Conservation (phyloP, 371 early-diverging fungal species). For the Neoconidiobolus thromboides region DNA sequence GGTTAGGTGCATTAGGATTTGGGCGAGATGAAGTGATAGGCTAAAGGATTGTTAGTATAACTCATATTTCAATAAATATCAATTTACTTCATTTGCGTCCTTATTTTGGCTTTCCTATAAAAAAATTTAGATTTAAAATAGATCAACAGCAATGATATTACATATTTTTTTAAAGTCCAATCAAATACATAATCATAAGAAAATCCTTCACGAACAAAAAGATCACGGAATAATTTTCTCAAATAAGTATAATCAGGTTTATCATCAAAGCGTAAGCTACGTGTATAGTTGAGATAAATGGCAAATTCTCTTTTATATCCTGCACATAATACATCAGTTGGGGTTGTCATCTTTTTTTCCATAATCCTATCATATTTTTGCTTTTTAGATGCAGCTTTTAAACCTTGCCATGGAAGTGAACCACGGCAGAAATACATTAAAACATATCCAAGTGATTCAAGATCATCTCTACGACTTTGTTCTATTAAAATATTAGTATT, state of each 20-base stretch:
- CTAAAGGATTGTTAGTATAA: not conserved
- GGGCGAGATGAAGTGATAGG: not conserved
- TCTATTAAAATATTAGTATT: slow-evolving; percentile 25
- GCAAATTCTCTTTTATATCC: slow-evolving; percentile 92
- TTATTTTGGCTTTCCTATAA: not conserved
- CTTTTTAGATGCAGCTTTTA: slow-evolving; percentile 94
- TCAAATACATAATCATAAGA: slow-evolving; percentile 96
- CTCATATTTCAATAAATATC: not conserved
- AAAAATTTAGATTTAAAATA: not conserved
- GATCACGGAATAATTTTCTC: slow-evolving; percentile 84
- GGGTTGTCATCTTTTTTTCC: slow-evolving; percentile 98
- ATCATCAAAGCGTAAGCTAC: slow-evolving; percentile 94
- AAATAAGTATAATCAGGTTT: slow-evolving; percentile 98
- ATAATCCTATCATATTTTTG: slow-evolving; percentile 99
- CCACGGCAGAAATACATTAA: slow-evolving; percentile 99
- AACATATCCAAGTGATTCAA: slow-evolving; percentile 97
- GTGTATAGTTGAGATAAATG: slow-evolving; percentile 92
- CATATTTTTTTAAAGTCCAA: slow-evolving; percentile 41
- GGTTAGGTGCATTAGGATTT: not conserved
- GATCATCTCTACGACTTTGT: slow-evolving; percentile 98
- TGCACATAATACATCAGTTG: slow-evolving; percentile 88
- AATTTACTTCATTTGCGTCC: not conserved
- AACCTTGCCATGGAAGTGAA: slow-evolving; percentile 98
- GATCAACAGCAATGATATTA: not conserved
- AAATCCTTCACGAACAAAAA: slow-evolving; percentile 86